These are phyloP conservation scores for Oryza rufipogon DNA, from an alignment of 176 grass and related monocot species.

Conservation along the genomic window DNA sequence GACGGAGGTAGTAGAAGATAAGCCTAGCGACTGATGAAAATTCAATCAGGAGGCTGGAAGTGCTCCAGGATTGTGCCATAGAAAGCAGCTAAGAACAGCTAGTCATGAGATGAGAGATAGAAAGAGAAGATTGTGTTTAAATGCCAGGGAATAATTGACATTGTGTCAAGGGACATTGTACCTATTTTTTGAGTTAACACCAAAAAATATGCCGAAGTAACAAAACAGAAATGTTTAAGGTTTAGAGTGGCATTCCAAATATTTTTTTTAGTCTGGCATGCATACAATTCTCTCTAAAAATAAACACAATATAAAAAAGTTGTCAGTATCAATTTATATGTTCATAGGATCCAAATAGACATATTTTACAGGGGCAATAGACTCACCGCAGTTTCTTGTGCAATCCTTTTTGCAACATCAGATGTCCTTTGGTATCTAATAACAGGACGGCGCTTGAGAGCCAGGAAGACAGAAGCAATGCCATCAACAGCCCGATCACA, in stretches of 20 bases:
- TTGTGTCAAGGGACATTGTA: neutral
- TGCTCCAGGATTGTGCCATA: neutral
- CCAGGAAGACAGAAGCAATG: slow-evolving; percentile 90
- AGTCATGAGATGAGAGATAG: neutral
- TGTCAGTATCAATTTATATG: neutral
- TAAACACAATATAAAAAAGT: neutral
- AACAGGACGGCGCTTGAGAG: slow-evolving; percentile 85
- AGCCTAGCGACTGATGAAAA: neutral
- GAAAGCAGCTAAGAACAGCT: slow-evolving; percentile 7
- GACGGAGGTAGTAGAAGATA: too few relatives aligned
- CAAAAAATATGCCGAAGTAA: slow-evolving; percentile 18
- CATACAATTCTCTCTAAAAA: slow-evolving; percentile 4
- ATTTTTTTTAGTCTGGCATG: slow-evolving; percentile 14
- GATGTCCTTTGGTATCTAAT: slow-evolving; percentile 90
- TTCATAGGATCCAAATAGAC: neutral
- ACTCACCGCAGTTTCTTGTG: slow-evolving; percentile 90
- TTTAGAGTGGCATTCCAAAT: slow-evolving; percentile 2
- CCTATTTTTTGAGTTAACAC: slow-evolving; percentile 23
- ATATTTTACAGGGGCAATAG: neutral
- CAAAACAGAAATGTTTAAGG: slow-evolving; percentile 15
- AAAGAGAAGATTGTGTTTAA: neutral
- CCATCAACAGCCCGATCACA: slow-evolving; percentile 96
- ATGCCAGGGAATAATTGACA: neutral
- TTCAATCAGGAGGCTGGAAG: neutral
- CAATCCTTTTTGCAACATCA: slow-evolving; percentile 88